Evolutionary conservation across 768 basidiomycete species (phyloP).

Genomic region (Tulasnella sp.): DNA sequence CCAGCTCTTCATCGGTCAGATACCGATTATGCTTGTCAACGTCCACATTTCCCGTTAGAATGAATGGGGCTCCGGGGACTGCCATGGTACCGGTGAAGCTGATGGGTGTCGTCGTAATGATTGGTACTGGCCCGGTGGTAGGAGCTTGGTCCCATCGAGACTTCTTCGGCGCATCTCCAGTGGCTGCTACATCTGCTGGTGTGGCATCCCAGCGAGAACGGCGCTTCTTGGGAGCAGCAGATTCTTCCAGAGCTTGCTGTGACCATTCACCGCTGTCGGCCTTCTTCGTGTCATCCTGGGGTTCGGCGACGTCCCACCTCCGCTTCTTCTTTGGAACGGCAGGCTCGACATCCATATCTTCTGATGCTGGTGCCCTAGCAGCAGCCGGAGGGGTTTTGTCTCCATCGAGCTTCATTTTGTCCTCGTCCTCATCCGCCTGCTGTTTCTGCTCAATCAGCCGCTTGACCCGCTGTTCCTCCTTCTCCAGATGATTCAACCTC

Average conservation of each 20-base stretch:
- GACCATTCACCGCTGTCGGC: conserved; percentile 64
- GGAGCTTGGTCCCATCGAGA: conserved; percentile 99
- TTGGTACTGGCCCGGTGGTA: conserved; percentile 30
- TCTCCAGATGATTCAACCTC: conserved; percentile 84
- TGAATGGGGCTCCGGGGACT: conserved; percentile 32
- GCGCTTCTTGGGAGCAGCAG: conserved; percentile 78
- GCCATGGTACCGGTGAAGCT: conserved; percentile 24
- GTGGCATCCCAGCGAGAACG: conserved; percentile 96
- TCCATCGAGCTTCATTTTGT: conserved; percentile 75
- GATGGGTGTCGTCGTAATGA: conserved; percentile 39
- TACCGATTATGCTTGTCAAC: conserved; percentile 97
- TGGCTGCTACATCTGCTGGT: conserved; percentile 56
- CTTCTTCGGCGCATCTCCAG: conserved; percentile 72
- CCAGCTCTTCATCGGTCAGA: conserved; percentile 92
- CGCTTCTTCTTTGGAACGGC: conserved; percentile 64
- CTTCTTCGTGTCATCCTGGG: conserved; percentile 63
- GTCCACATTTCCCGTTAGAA: conserved; percentile 42
- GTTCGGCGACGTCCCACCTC: conserved; percentile 67
- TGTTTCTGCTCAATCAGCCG: conserved; percentile 86
- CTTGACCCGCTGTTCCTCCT: conserved; percentile 82
- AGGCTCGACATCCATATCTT: conserved; percentile 42
- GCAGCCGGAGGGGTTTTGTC: conserved; percentile 89
- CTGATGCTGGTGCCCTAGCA: conserved; percentile 57
- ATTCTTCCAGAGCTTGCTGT: conserved; percentile 63
- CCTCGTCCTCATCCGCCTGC: conserved; percentile 65